These are phyloP conservation scores for Cercospora sp. DNA, from an alignment of 2,329 filamentous ascomycete species.

Conservation along the genomic window DNA sequence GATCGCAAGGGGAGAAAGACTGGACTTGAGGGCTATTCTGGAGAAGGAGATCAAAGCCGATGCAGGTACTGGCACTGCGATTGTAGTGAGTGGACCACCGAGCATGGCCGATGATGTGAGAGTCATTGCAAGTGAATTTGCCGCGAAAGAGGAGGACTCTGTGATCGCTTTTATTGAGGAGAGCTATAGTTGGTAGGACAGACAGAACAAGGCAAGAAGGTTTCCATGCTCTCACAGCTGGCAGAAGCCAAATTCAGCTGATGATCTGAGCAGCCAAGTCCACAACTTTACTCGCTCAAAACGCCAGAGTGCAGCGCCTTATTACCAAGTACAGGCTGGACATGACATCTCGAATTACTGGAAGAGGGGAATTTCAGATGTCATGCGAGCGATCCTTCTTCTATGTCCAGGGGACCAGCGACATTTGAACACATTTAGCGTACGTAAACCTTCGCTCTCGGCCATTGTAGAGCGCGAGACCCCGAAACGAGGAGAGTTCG, in stretches of 20 bases:
- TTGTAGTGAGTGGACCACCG: conserved; percentile 47
- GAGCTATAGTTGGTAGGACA: conserved; percentile 26
- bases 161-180: conserved; percentile 27
- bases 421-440: neutral
- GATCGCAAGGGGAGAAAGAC: conserved; percentile 39
- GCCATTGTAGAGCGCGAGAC: neutral
- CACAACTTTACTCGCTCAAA: neutral
- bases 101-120: conserved; percentile 46
- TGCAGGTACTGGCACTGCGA: conserved; percentile 36
- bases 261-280: neutral
- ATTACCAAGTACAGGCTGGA: neutral
- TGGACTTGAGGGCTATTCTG: conserved; percentile 39
- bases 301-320: neutral
- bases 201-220: neutral
- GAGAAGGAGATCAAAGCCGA: conserved; percentile 35
- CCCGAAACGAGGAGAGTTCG: neutral
- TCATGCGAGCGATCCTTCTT: neutral
- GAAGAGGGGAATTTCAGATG: neutral
- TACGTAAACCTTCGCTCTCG: neutral
- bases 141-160: conserved; percentile 28
- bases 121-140: conserved; percentile 24
- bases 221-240: neutral
- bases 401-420: neutral
- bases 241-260: neutral
- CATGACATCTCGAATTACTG: neutral